Percentiles rank a stretch among this genome's conserved stretches.
These are phyloP conservation scores for Heritiera fomes DNA, from an alignment of 345 rosid species.

Conservation along the genomic window DNA sequence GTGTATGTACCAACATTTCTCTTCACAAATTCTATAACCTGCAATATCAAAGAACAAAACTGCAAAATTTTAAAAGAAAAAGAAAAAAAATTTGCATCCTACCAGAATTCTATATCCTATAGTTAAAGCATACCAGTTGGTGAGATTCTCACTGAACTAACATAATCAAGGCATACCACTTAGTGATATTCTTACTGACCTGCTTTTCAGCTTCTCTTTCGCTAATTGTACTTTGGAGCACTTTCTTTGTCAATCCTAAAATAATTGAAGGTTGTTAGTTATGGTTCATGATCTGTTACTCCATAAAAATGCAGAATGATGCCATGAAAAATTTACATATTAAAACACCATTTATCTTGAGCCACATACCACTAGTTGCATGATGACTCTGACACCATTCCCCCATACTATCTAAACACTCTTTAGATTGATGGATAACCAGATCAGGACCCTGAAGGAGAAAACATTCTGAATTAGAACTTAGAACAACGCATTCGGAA, in stretches of 20 bases:
- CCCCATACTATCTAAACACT: conserved; percentile 75
- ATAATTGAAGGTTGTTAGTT: conserved; percentile 21
- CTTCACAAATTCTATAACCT: conserved; percentile 77
- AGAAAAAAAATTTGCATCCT: background rate
- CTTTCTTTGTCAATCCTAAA: conserved; percentile 82
- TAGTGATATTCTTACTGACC: conserved; percentile 43
- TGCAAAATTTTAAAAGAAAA: background rate
- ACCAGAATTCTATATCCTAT: conserved; percentile 12
- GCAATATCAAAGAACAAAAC: conserved; percentile 33
- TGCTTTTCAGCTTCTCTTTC: conserved; percentile 87
- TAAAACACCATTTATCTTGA: conserved; percentile 20
- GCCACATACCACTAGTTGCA: conserved; percentile 73
- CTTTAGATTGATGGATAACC: conserved; percentile 79
- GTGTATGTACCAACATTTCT: conserved; percentile 59
- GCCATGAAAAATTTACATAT: background rate
- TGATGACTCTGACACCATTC: conserved; percentile 96
- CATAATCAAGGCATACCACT: background rate
- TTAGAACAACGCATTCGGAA: background rate
- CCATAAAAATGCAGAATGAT: background rate
- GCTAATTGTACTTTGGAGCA: conserved; percentile 57
- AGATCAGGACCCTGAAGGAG: conserved; percentile 79
- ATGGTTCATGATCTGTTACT: background rate
- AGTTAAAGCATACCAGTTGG: background rate
- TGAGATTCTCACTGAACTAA: conserved; percentile 43
- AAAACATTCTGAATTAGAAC: conserved; percentile 14